Evolutionary conservation across 225 moss, liverwort and hornwort species (phyloP).

Genomic region (Physcomitrellopsis africana): DNA sequence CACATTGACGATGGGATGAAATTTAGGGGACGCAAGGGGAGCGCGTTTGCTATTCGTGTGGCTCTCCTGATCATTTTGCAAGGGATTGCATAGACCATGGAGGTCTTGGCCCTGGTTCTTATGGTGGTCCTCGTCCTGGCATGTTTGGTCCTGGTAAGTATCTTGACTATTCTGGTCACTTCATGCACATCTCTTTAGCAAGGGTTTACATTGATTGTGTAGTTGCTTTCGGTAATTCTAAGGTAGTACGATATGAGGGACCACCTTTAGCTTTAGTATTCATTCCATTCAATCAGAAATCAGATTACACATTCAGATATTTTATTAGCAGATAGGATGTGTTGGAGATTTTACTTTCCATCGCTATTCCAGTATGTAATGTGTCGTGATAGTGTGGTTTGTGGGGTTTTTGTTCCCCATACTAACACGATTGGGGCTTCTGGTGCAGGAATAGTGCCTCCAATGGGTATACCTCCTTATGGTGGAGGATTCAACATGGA

Average conservation of each 20-base stretch:
- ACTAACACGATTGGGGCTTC: conserved; percentile 1
- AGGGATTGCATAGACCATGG: conserved; percentile 89
- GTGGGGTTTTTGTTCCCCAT: neutral
- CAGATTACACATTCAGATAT: no score
- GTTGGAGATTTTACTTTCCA: no score
- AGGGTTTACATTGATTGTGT: conserved; percentile 4
- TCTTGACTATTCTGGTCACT: conserved; percentile 7
- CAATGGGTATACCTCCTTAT: conserved; percentile 71
- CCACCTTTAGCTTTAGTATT: no score
- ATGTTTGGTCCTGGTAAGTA: conserved; percentile 85
- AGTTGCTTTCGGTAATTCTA: conserved; percentile 22
- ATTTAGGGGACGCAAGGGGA: conserved; percentile 74
- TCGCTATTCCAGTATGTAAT: no score
- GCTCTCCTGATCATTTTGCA: conserved; percentile 94
- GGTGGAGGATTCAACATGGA: conserved; percentile 88
- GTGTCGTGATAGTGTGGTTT: neutral
- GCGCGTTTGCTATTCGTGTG: conserved; percentile 89
- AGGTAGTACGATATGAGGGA: no score
- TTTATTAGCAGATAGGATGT: no score
- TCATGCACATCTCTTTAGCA: neutral
- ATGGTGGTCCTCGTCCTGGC: conserved; percentile 70
- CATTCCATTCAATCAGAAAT: no score
- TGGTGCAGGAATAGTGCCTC: conserved; percentile 54
- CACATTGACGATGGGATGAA: neutral
- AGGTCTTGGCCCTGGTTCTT: conserved; percentile 58